Conservation (phyloP, 257 asterid species). For the Capsicum pubescens region DNA sequence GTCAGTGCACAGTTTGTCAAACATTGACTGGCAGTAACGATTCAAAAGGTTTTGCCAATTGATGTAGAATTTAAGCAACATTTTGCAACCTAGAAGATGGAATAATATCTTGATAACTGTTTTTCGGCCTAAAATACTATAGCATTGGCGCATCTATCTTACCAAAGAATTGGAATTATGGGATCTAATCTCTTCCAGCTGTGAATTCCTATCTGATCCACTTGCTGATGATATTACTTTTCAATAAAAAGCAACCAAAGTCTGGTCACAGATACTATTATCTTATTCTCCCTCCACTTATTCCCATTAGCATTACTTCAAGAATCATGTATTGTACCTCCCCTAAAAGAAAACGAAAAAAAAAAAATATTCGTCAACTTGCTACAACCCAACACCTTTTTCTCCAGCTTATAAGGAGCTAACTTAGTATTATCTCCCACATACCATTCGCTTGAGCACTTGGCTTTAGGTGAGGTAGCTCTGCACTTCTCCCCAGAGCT, state of each 20-base stretch:
- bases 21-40: background rate
- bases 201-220: conserved; percentile 50
- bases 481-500: conserved; percentile 2
- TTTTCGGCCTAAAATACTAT: conserved; percentile 34
- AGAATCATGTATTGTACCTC: conserved; percentile 41
- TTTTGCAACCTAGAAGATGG: background rate
- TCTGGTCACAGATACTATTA: conserved; percentile 31
- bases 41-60: background rate
- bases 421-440: conserved; percentile 34
- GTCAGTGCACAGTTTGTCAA: background rate
- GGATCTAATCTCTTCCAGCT: conserved; percentile 74
- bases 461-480: conserved; percentile 37
- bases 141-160: conserved; percentile 45
- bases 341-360: background rate
- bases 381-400: conserved; percentile 40
- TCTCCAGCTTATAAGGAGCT: conserved; percentile 23
- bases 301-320: conserved; percentile 25
- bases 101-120: background rate
- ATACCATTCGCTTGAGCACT: conserved; percentile 42
- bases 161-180: conserved; percentile 45
- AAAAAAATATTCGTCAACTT: conserved; percentile 56
- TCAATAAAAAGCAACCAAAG: conserved; percentile 43
- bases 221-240: conserved; percentile 48
- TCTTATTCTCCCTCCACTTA: conserved; percentile 35
- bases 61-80: background rate